phyloP scores from a whole-genome alignment of 139 green algal genomes.

The Klebsormidium nitens region DNA sequence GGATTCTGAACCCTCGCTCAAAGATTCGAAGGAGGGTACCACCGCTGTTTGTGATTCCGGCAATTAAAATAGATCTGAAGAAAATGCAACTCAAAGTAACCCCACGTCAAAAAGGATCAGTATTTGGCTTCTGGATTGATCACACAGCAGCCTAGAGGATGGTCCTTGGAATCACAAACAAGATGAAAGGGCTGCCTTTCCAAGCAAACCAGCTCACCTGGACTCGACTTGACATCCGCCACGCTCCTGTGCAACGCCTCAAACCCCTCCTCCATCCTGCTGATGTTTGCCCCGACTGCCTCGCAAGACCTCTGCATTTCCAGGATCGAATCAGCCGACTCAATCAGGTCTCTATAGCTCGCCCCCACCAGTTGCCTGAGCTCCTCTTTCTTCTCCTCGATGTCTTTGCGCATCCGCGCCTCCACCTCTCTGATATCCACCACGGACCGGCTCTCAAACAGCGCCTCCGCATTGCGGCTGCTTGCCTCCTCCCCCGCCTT shows the following conservation, averaged over 20 bases:
- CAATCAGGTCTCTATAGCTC: slow-evolving; percentile 89
- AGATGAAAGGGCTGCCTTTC: no score
- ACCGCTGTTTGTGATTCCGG: no score
- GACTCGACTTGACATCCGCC: no score
- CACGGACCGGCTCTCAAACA: slow-evolving; percentile 76
- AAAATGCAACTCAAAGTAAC: no score
- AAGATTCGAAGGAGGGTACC: no score
- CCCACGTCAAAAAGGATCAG: no score
- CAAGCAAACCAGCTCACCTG: no score
- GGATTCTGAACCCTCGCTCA: no score
- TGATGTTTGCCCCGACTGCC: slow-evolving; percentile 24
- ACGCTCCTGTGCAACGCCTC: slow-evolving; percentile 19
- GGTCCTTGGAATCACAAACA: no score
- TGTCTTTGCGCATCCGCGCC: slow-evolving; percentile 61
- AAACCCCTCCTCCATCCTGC: slow-evolving; percentile 27
- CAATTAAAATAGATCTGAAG: no score
- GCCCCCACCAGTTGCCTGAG: slow-evolving; percentile 77
- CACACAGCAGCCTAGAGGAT: no score
- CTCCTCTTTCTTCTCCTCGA: slow-evolving; percentile 84
- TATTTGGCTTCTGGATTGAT: no score
- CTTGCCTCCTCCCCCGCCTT: slow-evolving; percentile 26
- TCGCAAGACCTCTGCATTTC: slow-evolving; percentile 55
- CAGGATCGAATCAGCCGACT: slow-evolving; percentile 84
- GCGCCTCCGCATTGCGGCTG: slow-evolving; percentile 50
- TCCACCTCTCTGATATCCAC: slow-evolving; percentile 82